phyloP scores from a whole-genome alignment of 495 filamentous ascomycete genomes.

The Talaromyces wortmannii region DNA sequence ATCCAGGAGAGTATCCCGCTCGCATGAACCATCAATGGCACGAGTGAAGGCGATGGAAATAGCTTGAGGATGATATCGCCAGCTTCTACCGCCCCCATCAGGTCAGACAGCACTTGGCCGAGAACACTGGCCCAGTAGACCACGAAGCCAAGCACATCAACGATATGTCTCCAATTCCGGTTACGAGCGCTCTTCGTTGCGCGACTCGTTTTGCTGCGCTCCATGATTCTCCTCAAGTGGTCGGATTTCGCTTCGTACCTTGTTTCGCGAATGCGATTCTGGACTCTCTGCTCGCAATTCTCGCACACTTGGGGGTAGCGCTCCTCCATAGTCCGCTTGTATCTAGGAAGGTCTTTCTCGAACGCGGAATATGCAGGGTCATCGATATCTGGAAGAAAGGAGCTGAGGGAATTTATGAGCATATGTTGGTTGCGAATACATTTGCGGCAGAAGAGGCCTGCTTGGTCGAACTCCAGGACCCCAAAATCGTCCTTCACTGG shows the following conservation, averaged over 20 bases:
- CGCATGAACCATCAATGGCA: conserved; percentile 21
- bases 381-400: conserved; percentile 63
- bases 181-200: conserved; percentile 26
- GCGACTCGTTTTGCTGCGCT: conserved; percentile 47
- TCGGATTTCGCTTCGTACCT: conserved; percentile 76
- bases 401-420: conserved; percentile 56
- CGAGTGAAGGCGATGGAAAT: conserved; percentile 2
- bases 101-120: conserved; percentile 37
- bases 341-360: conserved; percentile 50
- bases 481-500: too few species aligned
- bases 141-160: conserved; percentile 38
- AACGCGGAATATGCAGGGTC: conserved; percentile 54
- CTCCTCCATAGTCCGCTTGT: conserved; percentile 58
- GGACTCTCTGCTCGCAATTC: conserved; percentile 62
- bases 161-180: conserved; percentile 45
- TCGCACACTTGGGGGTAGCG: conserved; percentile 81
- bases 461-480: conserved; percentile 16
- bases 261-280: conserved; percentile 54
- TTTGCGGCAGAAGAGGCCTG: conserved; percentile 63
- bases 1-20: conserved; percentile 22
- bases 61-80: conserved; percentile 8
- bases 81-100: conserved; percentile 18
- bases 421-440: conserved; percentile 82
- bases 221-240: conserved; percentile 64
- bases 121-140: conserved; percentile 45